Evolutionary conservation across 176 grass and related monocot species (phyloP).

Genomic region (Carex pumila): DNA sequence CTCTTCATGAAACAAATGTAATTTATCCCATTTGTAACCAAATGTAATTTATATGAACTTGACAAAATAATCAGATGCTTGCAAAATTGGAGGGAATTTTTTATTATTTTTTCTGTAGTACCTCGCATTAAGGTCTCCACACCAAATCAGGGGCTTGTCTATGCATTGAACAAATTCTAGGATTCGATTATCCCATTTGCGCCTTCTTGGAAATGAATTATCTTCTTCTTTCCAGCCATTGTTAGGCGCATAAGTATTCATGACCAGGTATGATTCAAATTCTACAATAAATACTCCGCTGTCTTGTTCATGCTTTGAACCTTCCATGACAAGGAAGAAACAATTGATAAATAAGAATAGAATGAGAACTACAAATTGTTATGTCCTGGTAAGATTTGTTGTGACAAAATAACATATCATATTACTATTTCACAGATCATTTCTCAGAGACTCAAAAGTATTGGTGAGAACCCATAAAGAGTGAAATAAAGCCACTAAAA

Average conservation of each 20-base stretch:
- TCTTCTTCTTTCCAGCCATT: constrained; percentile 98
- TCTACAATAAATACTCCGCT: constrained; percentile 85
- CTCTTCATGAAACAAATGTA: too few species aligned
- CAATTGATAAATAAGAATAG: not conserved
- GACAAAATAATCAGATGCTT: not conserved
- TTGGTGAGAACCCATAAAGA: not conserved
- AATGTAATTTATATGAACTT: constrained; percentile 18
- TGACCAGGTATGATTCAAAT: constrained; percentile 78
- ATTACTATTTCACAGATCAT: not conserved
- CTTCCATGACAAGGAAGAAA: constrained; percentile 21
- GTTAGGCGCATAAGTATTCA: constrained; percentile 95
- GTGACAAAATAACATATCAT: not conserved
- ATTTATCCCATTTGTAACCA: not conserved
- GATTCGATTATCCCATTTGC: constrained; percentile 96
- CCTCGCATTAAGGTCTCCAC: constrained; percentile 91
- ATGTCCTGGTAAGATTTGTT: not conserved
- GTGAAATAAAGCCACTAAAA: not conserved
- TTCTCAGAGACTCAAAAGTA: not conserved
- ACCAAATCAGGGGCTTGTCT: constrained; percentile 88
- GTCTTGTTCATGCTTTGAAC: constrained; percentile 80
- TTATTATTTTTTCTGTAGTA: constrained; percentile 25
- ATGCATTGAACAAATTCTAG: constrained; percentile 77
- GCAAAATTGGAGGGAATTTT: not conserved
- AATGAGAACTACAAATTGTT: not conserved
- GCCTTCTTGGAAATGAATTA: constrained; percentile 88